Percentiles rank a stretch among this genome's conserved stretches.
These are phyloP conservation scores for Thelonectria discophora DNA, from an alignment of 2,329 filamentous ascomycete species.

Conservation along the genomic window DNA sequence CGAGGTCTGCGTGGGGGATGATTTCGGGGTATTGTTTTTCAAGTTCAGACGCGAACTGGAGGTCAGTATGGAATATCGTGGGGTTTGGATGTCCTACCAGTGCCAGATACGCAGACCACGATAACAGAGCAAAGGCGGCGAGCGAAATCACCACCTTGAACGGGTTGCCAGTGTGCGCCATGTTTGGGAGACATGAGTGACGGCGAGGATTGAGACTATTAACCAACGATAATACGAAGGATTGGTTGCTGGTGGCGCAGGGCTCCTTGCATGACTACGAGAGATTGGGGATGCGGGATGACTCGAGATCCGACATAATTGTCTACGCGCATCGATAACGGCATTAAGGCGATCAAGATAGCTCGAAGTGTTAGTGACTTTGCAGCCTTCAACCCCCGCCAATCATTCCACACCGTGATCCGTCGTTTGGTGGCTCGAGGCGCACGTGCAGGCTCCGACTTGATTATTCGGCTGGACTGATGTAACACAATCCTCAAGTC, in stretches of 20 bases:
- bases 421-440: background rate
- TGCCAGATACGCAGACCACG: constrained; percentile 16
- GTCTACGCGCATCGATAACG: background rate
- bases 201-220: constrained; percentile 1
- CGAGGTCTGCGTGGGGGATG: constrained; percentile 26
- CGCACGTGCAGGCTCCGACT: constrained; percentile 30
- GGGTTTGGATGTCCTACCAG: too few species aligned
- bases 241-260: too few species aligned
- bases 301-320: too few species aligned
- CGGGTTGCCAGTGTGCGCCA: constrained; percentile 10
- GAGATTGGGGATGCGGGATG: too few species aligned
- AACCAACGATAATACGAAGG: constrained; percentile 8
- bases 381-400: constrained; percentile 8
- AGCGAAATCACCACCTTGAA: constrained; percentile 14
- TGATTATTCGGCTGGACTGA: too few species aligned
- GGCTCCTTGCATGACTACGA: too few species aligned
- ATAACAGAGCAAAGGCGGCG: constrained; percentile 17
- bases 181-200: background rate
- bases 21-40: background rate
- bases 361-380: background rate
- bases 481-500: too few species aligned
- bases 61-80: too few species aligned
- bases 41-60: constrained; percentile 25
- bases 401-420: constrained; percentile 39
- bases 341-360: background rate